Base-by-base conservation (phyloP, 495 filamentous ascomycete species). In the Astrothelium subdiscretum region DNA sequence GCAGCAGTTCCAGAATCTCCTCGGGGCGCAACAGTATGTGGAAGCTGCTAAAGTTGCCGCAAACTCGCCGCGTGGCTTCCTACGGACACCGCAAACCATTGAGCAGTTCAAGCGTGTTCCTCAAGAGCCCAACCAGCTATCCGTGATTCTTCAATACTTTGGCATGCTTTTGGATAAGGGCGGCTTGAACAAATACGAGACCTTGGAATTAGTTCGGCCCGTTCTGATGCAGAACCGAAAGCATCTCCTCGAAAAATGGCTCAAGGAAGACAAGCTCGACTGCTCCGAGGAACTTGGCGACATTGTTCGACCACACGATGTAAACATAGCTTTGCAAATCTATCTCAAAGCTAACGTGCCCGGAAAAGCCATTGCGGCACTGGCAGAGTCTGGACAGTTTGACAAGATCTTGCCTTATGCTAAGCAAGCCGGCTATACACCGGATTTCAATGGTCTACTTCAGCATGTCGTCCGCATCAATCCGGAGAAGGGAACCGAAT, bases 151-250 rank as follows among this genome's bases (percentile, higher is more conserved):
- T 57, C 92, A 96, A 71, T 99, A 97, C 77, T 99, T 99, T 66
- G 92, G 95, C 61, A 88, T 96, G 83, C 80, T 99, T 43, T 81
- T 99, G 13, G 94, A 99, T 70, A 96, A 97, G 82, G 91, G 92
- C 31, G 81, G 83, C 5, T 80, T 99, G 31, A 99, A 97, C 76
- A 85, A 86, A 68, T 85, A 92, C 63, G 94, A 99, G 75, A 95
- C 91, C 63, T 78, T 97, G 57, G 94, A 99, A 74, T 83, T 99
- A 65, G 92, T 94, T 11, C 83, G 89, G 57, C 92, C 95, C 40
- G 94, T 99, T 22, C 75, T 99, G 65, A 85, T 86, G 57, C 94
- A 99, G 71, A 91, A 89, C 70, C 85, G 94, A 57, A 97, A 97
- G 78, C 90, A 97, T 71, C 77, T 99, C 52, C 79, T 99, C 26